A percentile compares a stretch with the other conserved stretches of the same genome.
Evolutionary conservation across 1,284 basidiomycete species (phyloP).

Genomic region (Naganishia sp.): DNA sequence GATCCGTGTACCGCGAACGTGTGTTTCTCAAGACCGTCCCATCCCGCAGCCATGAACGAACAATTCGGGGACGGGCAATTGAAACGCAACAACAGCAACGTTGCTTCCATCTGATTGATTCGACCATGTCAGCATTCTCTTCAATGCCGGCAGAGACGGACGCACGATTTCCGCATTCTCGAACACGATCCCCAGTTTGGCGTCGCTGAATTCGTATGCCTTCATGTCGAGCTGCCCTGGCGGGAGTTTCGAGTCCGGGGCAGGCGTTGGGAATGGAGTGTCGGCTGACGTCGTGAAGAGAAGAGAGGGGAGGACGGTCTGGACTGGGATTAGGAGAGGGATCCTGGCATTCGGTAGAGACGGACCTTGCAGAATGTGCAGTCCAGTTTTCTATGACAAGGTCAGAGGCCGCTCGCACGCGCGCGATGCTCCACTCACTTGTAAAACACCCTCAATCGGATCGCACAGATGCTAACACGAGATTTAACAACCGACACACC

Average conservation of each 20-base stretch:
- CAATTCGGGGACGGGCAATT: constrained; percentile 82
- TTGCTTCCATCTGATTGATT: constrained; percentile 73
- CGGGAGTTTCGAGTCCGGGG: constrained; percentile 46
- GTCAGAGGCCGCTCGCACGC: not conserved
- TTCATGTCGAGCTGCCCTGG: constrained; percentile 49
- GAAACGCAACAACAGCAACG: constrained; percentile 82
- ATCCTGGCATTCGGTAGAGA: not conserved
- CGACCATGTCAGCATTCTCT: constrained; percentile 28
- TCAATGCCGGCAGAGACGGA: not conserved
- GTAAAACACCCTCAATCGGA: constrained; percentile 89
- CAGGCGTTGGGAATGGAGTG: constrained; percentile 64
- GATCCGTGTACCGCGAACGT: constrained; percentile 63
- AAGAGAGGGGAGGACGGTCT: constrained; percentile 76
- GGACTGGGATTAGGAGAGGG: constrained; percentile 8
- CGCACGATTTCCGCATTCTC: constrained; percentile 78
- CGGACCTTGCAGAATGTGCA: constrained; percentile 92
- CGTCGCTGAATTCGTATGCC: constrained; percentile 65
- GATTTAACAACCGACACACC: not conserved
- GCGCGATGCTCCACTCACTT: constrained; percentile 58
- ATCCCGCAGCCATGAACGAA: constrained; percentile 78
- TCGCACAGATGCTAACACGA: constrained; percentile 67
- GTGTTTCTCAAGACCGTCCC: constrained; percentile 79
- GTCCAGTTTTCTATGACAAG: constrained; percentile 62
- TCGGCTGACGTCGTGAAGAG: constrained; percentile 78
- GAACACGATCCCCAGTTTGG: constrained; percentile 78